Evolutionary conservation across 2,329 filamentous ascomycete genomes (phyloP), one percentile per base, ranked within the genome.

Genomic region (Sporothrix mexicana): DNA sequence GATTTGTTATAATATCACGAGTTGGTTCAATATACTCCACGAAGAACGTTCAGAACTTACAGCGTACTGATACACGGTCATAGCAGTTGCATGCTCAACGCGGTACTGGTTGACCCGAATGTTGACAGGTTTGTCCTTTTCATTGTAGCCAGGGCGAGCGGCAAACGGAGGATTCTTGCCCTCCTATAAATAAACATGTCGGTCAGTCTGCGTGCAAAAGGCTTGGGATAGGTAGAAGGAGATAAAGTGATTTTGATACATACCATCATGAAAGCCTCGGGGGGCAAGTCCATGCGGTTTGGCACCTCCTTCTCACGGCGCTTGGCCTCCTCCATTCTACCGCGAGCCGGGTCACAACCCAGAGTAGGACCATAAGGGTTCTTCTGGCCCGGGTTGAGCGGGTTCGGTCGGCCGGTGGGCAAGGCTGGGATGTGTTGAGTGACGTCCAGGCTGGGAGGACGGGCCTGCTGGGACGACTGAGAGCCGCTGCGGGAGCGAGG

Each of bases 61-160:
- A 83, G 97, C 94, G 77, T 95, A 98, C 79, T 98, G 95, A 75
- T 90, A 90, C 25, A 98, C 88, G 0, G 88, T 74, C 61, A 76
- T 64, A 8, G 64, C 69, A 15, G 36, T 30, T 1, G 74, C 71
- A 23, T 74, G 71, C 20, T 76, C 73, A 0, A 77, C 74, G 2
- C 76, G 74, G 70, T 76, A 77, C 43, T 77, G 87, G 13, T 84
- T 86, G 1, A 80, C 85, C 0, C 90, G 90, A 53, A 90, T 88
- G 10, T 84, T 81, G 0, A 90, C 85, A 0, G 83, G 79, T 74
- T 86, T 88, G 1, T 90, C 91, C 8, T 84, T 83, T 0, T 81
- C 86, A 74, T 90, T 92, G 79, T 87, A 89, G 0, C 82, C 85
- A 0, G 87, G 87, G 1, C 90, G 88, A 6, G 74, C 71, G 0